phyloP scores from a whole-genome alignment of 768 basidiomycete genomes.

The Tricholoma sp. region DNA sequence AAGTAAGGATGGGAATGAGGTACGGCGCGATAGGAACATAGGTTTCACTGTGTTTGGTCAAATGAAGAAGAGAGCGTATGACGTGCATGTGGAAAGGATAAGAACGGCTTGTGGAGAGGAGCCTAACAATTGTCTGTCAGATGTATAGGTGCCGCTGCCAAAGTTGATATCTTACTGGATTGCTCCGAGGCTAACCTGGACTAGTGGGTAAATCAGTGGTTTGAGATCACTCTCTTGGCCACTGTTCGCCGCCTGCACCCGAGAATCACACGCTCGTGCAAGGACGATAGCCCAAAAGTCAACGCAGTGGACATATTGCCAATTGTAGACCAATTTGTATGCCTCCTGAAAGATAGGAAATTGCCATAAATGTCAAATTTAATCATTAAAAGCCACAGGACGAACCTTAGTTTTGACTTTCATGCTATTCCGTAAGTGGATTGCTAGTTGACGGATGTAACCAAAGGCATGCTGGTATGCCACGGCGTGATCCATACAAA shows the following conservation, averaged over 20 bases:
- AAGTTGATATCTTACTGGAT: constrained; percentile 61
- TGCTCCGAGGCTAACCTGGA: constrained; percentile 90
- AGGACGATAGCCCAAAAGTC: constrained; percentile 96
- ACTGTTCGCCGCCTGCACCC: constrained; percentile 44
- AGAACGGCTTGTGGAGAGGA: constrained; percentile 86
- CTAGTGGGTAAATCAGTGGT: constrained; percentile 90
- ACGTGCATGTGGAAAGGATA: constrained; percentile 95
- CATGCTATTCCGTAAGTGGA: constrained; percentile 88
- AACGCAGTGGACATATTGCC: constrained; percentile 94
- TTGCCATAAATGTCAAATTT: constrained; percentile 6
- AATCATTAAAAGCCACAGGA: constrained; percentile 5
- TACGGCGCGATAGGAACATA: constrained; percentile 88
- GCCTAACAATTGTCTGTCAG: constrained; percentile 40
- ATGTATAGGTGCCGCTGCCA: constrained; percentile 9
- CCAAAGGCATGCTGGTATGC: constrained; percentile 95
- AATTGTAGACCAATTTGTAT: constrained; percentile 95
- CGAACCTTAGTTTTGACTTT: constrained; percentile 79
- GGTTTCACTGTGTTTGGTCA: constrained; percentile 75
- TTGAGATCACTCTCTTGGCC: constrained; percentile 71
- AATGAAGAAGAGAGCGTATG: constrained; percentile 79
- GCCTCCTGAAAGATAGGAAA: constrained; percentile 54
- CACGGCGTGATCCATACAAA: constrained; percentile 64
- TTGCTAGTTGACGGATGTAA: constrained; percentile 92
- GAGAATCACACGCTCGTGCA: constrained; percentile 67
- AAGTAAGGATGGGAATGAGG: constrained; percentile 80